phyloP scores from a whole-genome alignment of 805 yeast species.

The Yarrowia divulgata region DNA sequence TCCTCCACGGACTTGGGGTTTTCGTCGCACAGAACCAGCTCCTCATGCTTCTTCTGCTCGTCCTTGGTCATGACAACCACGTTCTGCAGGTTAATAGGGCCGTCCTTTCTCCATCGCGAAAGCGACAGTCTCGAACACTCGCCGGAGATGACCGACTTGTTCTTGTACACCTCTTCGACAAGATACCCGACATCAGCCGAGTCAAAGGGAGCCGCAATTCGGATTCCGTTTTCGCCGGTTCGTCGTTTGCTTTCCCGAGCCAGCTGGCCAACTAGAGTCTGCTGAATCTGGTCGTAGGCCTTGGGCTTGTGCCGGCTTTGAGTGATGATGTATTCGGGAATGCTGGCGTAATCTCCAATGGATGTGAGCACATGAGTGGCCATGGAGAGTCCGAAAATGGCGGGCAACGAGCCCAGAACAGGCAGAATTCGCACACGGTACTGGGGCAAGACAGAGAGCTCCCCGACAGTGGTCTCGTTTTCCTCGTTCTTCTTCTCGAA shows the following conservation, averaged over 20 bases:
- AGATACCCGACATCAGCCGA: conserved; percentile 78
- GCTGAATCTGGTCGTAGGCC: conserved; percentile 81
- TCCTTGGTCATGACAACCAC: conserved; percentile 87
- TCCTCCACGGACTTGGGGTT: conserved; percentile 69
- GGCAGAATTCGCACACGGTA: conserved; percentile 95
- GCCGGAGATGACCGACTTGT: conserved; percentile 87
- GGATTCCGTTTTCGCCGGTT: conserved; percentile 68
- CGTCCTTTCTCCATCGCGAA: conserved; percentile 80
- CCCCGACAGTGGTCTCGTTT: conserved; percentile 60
- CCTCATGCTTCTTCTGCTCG: conserved; percentile 83
- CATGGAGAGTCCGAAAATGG: conserved; percentile 89
- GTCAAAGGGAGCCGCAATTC: conserved; percentile 64
- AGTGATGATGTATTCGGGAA: conserved; percentile 54
- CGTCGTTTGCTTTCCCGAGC: conserved; percentile 54
- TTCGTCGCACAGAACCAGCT: conserved; percentile 60
- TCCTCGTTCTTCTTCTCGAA: conserved; percentile 67
- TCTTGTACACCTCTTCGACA: conserved; percentile 90
- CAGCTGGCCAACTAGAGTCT: conserved; percentile 86
- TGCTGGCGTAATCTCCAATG: conserved; percentile 71
- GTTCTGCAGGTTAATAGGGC: conserved; percentile 74
- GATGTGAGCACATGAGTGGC: conserved; percentile 82
- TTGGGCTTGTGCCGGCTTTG: conserved; percentile 77
- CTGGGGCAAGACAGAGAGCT: conserved; percentile 83
- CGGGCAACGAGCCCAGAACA: conserved; percentile 96
- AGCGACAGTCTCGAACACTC: conserved; percentile 80